Conservation (phyloP, 345 rosid species). For the Clarkia xantiana region DNA sequence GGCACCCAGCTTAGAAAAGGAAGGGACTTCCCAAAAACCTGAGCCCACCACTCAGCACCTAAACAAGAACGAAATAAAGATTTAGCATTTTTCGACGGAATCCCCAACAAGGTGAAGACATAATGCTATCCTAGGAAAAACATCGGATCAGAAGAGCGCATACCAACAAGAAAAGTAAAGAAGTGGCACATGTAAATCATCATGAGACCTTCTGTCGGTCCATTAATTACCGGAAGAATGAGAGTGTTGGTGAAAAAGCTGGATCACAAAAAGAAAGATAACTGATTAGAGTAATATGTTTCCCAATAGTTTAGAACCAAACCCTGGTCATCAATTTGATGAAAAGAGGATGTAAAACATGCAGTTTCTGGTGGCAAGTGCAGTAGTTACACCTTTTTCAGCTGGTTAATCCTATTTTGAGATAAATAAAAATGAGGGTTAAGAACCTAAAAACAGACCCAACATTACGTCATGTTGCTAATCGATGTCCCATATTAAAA, state of each 20-base stretch:
- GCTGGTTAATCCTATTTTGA: too few species aligned
- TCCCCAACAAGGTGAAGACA: conserved; percentile 4
- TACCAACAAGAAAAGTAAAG: conserved; percentile 83
- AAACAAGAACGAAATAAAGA: conserved; percentile 5
- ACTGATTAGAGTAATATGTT: too few species aligned
- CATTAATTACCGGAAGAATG: conserved; percentile 82
- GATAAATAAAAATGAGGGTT: too few species aligned
- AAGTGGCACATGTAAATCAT: conserved; percentile 66
- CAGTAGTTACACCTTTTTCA: too few species aligned
- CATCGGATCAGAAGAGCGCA: background rate
- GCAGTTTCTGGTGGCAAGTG: too few species aligned
- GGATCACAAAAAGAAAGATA: conserved; percentile 8
- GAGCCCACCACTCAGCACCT: conserved; percentile 99
- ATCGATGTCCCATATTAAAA: too few species aligned
- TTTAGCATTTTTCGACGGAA: too few species aligned
- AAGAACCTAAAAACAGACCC: too few species aligned
- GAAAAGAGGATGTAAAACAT: too few species aligned
- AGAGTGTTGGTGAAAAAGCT: conserved; percentile 92
- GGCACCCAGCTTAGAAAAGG: conserved; percentile 82
- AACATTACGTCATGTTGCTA: too few species aligned
- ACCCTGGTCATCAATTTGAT: too few species aligned
- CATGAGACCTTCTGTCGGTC: conserved; percentile 96
- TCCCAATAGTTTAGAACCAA: conserved; percentile 10
- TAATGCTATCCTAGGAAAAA: too few species aligned
- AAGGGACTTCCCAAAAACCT: conserved; percentile 44